These are phyloP conservation scores for Tardiomyces blankii DNA, from an alignment of 1,139 yeast genomes.

Conservation along the genomic window DNA sequence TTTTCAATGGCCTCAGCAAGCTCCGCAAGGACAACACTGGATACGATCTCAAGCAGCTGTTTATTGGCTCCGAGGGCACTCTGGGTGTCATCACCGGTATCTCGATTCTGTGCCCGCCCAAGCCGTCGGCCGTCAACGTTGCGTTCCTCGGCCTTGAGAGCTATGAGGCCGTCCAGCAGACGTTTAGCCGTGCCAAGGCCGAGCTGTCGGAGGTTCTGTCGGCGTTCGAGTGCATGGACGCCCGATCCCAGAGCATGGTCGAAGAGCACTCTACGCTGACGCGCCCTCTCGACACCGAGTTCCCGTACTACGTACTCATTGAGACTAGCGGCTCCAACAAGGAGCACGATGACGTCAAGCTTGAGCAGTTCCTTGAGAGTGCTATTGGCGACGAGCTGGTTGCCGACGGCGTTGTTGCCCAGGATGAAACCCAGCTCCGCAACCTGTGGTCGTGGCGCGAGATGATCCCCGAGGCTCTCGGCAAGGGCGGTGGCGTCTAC, in stretches of 20 bases:
- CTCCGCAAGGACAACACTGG: conserved; percentile 92
- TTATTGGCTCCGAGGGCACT: conserved; percentile 91
- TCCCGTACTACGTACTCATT: conserved; percentile 81
- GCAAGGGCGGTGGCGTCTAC: conserved; percentile 85
- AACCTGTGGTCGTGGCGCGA: conserved; percentile 95
- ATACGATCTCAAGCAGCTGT: conserved; percentile 80
- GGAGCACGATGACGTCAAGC: conserved; percentile 42
- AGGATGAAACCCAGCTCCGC: conserved; percentile 77
- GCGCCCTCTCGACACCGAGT: conserved; percentile 68
- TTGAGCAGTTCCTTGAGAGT: conserved; percentile 66
- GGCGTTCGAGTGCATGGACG: conserved; percentile 94
- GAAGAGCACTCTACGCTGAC: conserved; percentile 35
- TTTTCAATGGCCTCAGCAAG: conserved; percentile 68
- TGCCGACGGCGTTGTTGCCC: conserved; percentile 89
- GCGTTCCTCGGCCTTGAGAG: conserved; percentile 78
- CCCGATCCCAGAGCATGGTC: conserved; percentile 57
- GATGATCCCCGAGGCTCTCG: conserved; percentile 79
- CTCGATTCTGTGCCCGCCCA: conserved; percentile 82
- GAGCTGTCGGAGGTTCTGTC: conserved; percentile 80
- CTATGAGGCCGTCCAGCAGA: conserved; percentile 72
- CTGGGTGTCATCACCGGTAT: conserved; percentile 85
- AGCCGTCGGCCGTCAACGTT: conserved; percentile 79
- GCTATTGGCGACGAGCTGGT: conserved; percentile 80
- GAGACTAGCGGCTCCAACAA: conserved; percentile 92
- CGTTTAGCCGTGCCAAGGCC: conserved; percentile 66